phyloP scores from a whole-genome alignment of 164 flowering plant species.

The Annona cherimola region DNA sequence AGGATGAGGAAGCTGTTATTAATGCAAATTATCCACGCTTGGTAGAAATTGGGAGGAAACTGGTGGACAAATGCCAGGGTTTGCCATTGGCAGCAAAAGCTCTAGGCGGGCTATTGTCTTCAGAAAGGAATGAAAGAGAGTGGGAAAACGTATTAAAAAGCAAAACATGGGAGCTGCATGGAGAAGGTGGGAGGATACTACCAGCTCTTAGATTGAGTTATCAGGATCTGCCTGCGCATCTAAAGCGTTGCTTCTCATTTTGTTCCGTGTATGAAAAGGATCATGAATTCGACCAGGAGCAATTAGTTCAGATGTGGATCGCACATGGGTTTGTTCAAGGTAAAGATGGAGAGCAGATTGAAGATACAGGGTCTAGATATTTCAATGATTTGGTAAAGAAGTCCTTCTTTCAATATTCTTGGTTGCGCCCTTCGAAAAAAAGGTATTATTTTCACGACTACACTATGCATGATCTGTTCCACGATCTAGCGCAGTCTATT shows the following conservation, averaged over 20 bases:
- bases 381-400: background rate
- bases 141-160: background rate
- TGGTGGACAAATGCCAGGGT: slow-evolving; percentile 15
- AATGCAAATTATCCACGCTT: background rate
- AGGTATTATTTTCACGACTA: background rate
- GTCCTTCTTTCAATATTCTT: background rate
- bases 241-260: slow-evolving; percentile 16
- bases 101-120: slow-evolving; percentile 11
- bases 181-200: background rate
- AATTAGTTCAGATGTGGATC: slow-evolving; percentile 15
- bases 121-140: background rate
- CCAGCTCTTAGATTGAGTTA: background rate
- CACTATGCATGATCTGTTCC: slow-evolving; percentile 4
- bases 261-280: slow-evolving; percentile 17
- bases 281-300: background rate
- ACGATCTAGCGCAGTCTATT: slow-evolving; percentile 2
- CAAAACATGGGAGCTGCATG: background rate
- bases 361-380: background rate
- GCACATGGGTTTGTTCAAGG: slow-evolving; percentile 2
- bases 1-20: too few species aligned
- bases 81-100: slow-evolving; percentile 13
- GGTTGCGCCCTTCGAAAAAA: background rate
- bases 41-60: slow-evolving; percentile 4
- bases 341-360: background rate
- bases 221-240: slow-evolving; percentile 1